Base-by-base conservation (phyloP, 2,329 filamentous ascomycete genomes). In the Fusarium sp. region DNA sequence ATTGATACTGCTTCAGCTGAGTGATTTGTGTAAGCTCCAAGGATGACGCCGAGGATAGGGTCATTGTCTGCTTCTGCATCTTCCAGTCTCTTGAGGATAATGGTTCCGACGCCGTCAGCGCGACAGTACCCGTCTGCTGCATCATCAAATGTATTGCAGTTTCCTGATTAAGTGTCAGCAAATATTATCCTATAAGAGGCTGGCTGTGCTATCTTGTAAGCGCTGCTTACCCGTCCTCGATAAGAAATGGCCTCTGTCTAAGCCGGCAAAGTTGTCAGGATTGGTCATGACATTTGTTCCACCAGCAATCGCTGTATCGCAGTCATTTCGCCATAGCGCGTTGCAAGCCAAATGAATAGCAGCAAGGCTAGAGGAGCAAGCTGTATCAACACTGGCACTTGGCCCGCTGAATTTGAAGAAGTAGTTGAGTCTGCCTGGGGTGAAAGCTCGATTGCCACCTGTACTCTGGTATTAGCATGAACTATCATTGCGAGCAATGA, bases 401-500 rank as follows among this genome's bases (percentile, higher is more conserved):
- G 91, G 91, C 0, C 91, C 91, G 33, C 84, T 87, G 76, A 92
- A 93, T 70, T 91, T 90, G 78, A 93, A 92, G 76, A 90, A 90
- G 78, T 93, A 93, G 78, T 92, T 92, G 74, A 93, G 90, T 88
- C 85, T 79, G 0, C 85, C 86, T 0, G 82, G 81, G 0, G 75
- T 80, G 54, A 88, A 88, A 0, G 84, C 85, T 15, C 86, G 79
- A 9, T 71, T 68, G 0, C 56, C 67, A 5, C 68, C 68, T 0
- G 84, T 80, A 44, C 26, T 26, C 26, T 87, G 83, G 69, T 39
- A 41, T 33, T 14, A 33, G 32, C 20, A 24, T 32, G 6, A 3
- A 32, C 7, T 30, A 13, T 17, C 2, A 17, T 41, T 7, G 7
- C 3, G 9, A 17, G 15, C 3, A 2, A 2, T 15, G 13, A 30